Evolutionary conservation across 768 basidiomycete genomes (phyloP).

Genomic region (Podaxis mareebaensis): DNA sequence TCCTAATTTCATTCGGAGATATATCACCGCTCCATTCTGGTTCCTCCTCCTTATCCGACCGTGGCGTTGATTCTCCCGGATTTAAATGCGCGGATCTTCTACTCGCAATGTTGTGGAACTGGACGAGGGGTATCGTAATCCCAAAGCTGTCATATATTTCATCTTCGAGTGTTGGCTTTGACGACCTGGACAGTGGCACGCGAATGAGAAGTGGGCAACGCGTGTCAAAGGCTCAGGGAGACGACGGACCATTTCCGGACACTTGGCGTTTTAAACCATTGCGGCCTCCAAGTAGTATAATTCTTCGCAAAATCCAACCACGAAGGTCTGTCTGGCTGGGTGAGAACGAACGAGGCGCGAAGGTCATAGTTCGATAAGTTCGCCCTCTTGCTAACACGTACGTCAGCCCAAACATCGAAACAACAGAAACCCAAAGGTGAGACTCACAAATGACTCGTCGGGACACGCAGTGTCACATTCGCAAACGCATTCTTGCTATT

Average conservation of each 20-base stretch:
- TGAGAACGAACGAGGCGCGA: slow-evolving; percentile 35
- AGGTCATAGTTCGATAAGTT: slow-evolving; percentile 33
- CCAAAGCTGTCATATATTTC: slow-evolving; percentile 35
- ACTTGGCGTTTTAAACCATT: slow-evolving; percentile 15
- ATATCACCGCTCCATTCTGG: slow-evolving; percentile 16
- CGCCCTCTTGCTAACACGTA: slow-evolving; percentile 21
- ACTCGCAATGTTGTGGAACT: slow-evolving; percentile 31
- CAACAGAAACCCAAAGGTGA: neutral
- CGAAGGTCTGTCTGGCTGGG: slow-evolving; percentile 31
- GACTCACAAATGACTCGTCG: slow-evolving; percentile 33
- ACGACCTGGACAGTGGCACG: neutral
- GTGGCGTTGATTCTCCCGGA: neutral
- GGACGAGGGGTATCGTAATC: slow-evolving; percentile 32
- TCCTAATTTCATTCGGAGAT: neutral
- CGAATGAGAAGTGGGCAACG: neutral
- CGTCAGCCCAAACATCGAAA: neutral
- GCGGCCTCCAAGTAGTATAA: slow-evolving; percentile 33
- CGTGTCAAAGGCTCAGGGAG: slow-evolving; percentile 27
- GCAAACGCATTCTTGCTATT: slow-evolving; percentile 26
- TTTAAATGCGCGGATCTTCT: neutral
- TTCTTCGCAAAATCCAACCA: slow-evolving; percentile 27
- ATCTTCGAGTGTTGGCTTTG: slow-evolving; percentile 22
- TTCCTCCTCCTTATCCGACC: slow-evolving; percentile 18
- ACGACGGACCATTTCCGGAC: slow-evolving; percentile 27
- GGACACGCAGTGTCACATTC: slow-evolving; percentile 28